Base-by-base conservation (phyloP, 2,329 filamentous ascomycete genomes). In the Escovopsis sp. region DNA sequence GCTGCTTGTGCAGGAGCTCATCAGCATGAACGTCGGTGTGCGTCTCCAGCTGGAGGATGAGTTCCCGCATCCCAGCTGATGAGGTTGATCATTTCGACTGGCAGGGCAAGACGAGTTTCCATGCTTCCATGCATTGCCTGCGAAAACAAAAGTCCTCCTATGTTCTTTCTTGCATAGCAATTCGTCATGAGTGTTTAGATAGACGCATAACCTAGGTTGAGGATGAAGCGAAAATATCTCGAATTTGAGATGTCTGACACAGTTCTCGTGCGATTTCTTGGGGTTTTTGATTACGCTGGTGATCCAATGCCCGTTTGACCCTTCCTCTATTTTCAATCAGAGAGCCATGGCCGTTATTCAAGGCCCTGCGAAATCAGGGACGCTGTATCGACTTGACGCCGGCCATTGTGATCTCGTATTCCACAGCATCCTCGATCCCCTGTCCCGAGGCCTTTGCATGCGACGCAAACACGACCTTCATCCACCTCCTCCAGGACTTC, bases 1-100 rank as follows among this genome's bases (percentile, higher is more conserved):
- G 68, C 62, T 98, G 52, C 63, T 98, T 37, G 84, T 96, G 33
- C 90, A 98, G 63, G 90, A 98, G 62, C 60, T 98, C 50, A 79
- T 93, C 52, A 93, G 85, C 56, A 98, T 98, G 90, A 98, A 98
- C 56, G 85, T 98, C n/a, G 82, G 87, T 42, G 88, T 93, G 40
- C 70, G 82, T 39, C 65, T 98, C 60, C 83, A 88, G 63, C 61
- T 98, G 45, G 85, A 85, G 49, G 90, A 98, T 53, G 85, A 96
- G 60, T 98, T 98, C 56, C 86, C 86, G 13, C 70, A 76, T 47
- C 70, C 70, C 17, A 57, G 54, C 39, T 60, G 48, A 48, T 23
- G 21, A 8, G 21, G 7, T 25, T 4, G 8, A 5, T n/a, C n/a
- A n/a, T n/a, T n/a, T n/a, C n/a, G n/a, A n/a, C n/a, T n/a, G n/a